Base-by-base conservation (phyloP, 495 filamentous ascomycete species). In the Poronia punctata region DNA sequence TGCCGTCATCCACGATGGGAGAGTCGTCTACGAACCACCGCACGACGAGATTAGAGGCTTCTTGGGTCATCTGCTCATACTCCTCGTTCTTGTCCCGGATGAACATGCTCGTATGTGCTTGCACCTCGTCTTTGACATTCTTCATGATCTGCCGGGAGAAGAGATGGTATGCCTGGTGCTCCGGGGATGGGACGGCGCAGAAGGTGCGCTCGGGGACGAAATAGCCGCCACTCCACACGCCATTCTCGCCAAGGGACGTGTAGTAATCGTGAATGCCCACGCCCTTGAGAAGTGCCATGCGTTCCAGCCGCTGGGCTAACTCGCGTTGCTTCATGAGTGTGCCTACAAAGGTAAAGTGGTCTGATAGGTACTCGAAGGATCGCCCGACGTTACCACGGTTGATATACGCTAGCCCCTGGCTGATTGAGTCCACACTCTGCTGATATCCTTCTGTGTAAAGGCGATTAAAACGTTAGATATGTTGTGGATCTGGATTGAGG, bases 21-120 rank as follows among this genome's bases (percentile, higher is more conserved):
- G 49, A 58, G 30, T 74, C 68, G 26, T 66, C 63, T 16, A 60
- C 56, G 14, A 68, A 66, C 80, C 79, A 84, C 9, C 56, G 50
- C 0, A 69, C 56, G 3, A 80, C 64, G 26, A 76, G 57, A 37
- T 74, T 70, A 45, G 79, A 81, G 11, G 85, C 78, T 34, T 79
- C 59, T 33, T 78, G 72, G 15, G 76, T 66, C 66, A 97, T 76
- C 14, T 64, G 62, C 50, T 81, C 76, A 51, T 89, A 95, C 21
- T 78, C 82, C 21, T 77, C 74, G 53, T 95, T 95, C 40, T 82
- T 77, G 48, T 77, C 79, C 17, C 77, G 77, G 40, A 71, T 63
- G 53, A 97, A 97, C 80, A 97, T 86, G 40, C 69, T 80, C 61
- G 83, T 74, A 60, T 97, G 92, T 5, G 90, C 89, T 41, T 71